These are phyloP conservation scores for Platanus orientalis DNA, from an alignment of 164 flowering plant species.

Conservation along the genomic window DNA sequence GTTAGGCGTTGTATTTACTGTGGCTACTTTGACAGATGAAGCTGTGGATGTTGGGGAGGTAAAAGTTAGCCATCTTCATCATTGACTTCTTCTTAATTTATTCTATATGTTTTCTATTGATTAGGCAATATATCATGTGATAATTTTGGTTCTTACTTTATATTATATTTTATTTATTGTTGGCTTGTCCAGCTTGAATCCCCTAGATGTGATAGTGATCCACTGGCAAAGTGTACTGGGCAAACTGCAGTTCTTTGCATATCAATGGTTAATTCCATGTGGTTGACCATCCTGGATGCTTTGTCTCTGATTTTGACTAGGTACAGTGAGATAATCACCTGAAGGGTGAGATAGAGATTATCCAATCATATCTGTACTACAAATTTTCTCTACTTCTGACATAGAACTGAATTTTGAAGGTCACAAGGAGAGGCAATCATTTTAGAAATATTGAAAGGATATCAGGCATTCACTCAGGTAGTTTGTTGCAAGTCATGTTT, in stretches of 20 bases:
- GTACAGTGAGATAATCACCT: conserved; percentile 28
- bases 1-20: conserved; percentile 92
- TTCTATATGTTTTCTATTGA: too few species aligned
- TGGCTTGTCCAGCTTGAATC: conserved; percentile 69
- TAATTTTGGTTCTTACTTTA: neutral
- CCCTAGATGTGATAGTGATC: conserved; percentile 71
- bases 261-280: conserved; percentile 90
- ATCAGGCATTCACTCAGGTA: conserved; percentile 99
- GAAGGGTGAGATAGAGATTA: neutral
- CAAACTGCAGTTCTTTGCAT: conserved; percentile 72
- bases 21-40: conserved; percentile 98
- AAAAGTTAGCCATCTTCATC: neutral
- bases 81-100: too few species aligned
- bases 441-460: conserved; percentile 92
- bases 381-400: conserved; percentile 7
- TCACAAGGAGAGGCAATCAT: conserved; percentile 98
- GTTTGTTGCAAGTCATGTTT: conserved; percentile 1
- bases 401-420: conserved; percentile 38
- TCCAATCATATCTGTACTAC: neutral
- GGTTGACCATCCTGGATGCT: conserved; percentile 95
- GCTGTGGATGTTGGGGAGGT: conserved; percentile 98
- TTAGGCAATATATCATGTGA: neutral
- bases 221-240: conserved; percentile 58
- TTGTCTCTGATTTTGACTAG: conserved; percentile 83
- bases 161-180: conserved; percentile 11